Evolutionary conservation across 1,284 basidiomycete species (phyloP), one percentile per base, ranked within the genome.

Genomic region (Ganoderma leucocontextum): DNA sequence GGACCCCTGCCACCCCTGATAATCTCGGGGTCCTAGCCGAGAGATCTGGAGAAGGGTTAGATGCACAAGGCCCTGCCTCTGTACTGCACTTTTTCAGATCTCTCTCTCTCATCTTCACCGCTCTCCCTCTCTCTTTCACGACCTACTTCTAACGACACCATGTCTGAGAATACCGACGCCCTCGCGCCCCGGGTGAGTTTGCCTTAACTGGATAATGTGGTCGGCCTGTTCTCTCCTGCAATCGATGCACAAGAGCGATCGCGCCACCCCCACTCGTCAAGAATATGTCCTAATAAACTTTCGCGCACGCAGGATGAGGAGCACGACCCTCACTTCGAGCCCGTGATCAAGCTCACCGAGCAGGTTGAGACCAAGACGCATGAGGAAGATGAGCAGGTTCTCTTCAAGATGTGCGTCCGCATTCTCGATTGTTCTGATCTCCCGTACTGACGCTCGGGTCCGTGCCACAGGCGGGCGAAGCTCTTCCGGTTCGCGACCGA

Each of bases 341-440:
- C 98, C 60, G 95, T 99, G 72, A 92, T 98, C 85, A 95, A 91
- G 84, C 94, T 99, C 81, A 98, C 96, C n/a, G 91, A 97, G 80
- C 91, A 96, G 80, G 94, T 99, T 72, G 95, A 97, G 79, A 92
- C 92, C 67, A 97, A 97, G 89, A 99, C 98, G 10, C 85, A 89
- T 79, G 98, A 99, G 82, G 98, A 99, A 80, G 92, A 98, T 77
- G 98, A 99, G 82, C 88, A 95, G 41, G 89, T 92, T 42, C 83
- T 94, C 74, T 99, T 99, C 91, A 99, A 99, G 87, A 95, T 99
- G 97, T 98, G 76, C 76, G 95, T 85, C 64, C 72, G 66, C 59
- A 70, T 73, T 64, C 47, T 44, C 79, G 17, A 35, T 19, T 66
- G 74, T 73, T 75, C 80, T 79, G 76, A 47, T 15, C 53, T 38